These are phyloP conservation scores for Cystobasidium pallidum DNA, from an alignment of 1,284 basidiomycete genomes.

Conservation along the genomic window DNA sequence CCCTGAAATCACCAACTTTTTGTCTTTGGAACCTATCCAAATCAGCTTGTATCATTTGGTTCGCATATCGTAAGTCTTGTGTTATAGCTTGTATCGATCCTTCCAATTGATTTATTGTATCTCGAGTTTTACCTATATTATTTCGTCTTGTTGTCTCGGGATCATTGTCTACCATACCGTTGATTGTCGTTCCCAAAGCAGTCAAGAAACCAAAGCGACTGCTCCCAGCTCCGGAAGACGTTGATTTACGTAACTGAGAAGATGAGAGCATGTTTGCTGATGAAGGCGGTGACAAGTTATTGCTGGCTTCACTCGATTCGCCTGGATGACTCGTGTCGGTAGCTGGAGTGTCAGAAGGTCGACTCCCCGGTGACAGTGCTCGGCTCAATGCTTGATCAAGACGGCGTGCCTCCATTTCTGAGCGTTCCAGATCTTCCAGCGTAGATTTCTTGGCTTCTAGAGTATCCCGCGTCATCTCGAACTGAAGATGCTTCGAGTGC, in stretches of 20 bases:
- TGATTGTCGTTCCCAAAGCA: conserved; percentile 90
- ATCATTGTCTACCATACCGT: conserved; percentile 98
- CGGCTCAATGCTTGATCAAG: conserved; percentile 83
- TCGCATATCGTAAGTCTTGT: conserved; percentile 92
- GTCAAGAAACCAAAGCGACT: conserved; percentile 86
- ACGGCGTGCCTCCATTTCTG: conserved; percentile 85
- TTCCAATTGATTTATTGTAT: conserved; percentile 93
- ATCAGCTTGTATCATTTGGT: conserved; percentile 94
- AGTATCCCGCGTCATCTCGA: conserved; percentile 91
- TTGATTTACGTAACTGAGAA: conserved; percentile 36
- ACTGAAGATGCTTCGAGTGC: conserved; percentile 97
- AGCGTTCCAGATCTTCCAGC: conserved; percentile 87
- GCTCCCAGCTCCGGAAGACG: conserved; percentile 58
- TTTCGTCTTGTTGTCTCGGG: conserved; percentile 92
- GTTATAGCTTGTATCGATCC: conserved; percentile 85
- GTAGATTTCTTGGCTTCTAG: conserved; percentile 84
- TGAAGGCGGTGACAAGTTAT: conserved; percentile 1
- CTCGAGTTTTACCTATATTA: conserved; percentile 88
- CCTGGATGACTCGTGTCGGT: conserved; percentile 27
- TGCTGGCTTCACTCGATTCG: neutral
- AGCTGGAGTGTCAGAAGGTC: conserved; percentile 46
- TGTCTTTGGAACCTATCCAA: conserved; percentile 97
- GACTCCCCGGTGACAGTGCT: conserved; percentile 64
- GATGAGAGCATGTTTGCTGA: conserved; percentile 17
- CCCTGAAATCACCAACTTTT: conserved; percentile 92